phyloP scores from a whole-genome alignment of 192 early-diverging fungal species.

The Irineochytrium annulatum region DNA sequence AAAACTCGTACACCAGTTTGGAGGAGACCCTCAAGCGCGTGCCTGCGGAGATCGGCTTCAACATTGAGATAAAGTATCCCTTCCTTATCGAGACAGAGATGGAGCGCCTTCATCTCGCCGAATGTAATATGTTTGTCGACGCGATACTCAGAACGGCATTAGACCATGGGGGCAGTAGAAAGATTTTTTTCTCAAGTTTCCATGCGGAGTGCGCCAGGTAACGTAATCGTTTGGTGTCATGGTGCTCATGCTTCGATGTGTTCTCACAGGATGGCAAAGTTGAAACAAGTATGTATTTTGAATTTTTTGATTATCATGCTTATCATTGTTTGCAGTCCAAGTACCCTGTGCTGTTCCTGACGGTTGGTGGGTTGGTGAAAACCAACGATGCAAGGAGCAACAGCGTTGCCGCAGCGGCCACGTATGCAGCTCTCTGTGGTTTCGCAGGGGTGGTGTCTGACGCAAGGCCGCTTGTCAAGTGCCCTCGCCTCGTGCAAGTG shows the following conservation, averaged over 20 bases:
- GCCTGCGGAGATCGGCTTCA: conserved; percentile 76
- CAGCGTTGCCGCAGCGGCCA: conserved; percentile 71
- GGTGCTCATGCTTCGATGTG: too few species aligned
- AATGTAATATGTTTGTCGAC: conserved; percentile 85
- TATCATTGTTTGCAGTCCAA: conserved; percentile 43
- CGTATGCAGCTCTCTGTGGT: conserved; percentile 67
- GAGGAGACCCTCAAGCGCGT: conserved; percentile 63
- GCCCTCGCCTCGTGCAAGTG: background rate
- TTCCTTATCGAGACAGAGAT: conserved; percentile 85
- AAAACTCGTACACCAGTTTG: conserved; percentile 83
- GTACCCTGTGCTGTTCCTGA: conserved; percentile 89
- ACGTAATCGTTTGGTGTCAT: too few species aligned
- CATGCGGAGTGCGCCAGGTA: conserved; percentile 85
- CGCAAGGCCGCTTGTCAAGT: conserved; percentile 19
- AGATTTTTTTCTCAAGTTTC: conserved; percentile 89
- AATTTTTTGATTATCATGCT: background rate
- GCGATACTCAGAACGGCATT: conserved; percentile 76
- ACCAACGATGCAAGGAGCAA: conserved; percentile 80
- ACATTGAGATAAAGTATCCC: conserved; percentile 96
- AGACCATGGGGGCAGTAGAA: conserved; percentile 54
- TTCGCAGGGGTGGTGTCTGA: conserved; percentile 78
- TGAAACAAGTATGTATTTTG: conserved; percentile 62
- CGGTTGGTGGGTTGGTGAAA: conserved; percentile 69
- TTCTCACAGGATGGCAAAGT: conserved; percentile 73
- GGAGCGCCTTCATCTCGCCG: conserved; percentile 64